Evolutionary conservation across 140 eudicot genomes (phyloP), one percentile per base, ranked within the genome.

Genomic region (Bidens hawaiensis): DNA sequence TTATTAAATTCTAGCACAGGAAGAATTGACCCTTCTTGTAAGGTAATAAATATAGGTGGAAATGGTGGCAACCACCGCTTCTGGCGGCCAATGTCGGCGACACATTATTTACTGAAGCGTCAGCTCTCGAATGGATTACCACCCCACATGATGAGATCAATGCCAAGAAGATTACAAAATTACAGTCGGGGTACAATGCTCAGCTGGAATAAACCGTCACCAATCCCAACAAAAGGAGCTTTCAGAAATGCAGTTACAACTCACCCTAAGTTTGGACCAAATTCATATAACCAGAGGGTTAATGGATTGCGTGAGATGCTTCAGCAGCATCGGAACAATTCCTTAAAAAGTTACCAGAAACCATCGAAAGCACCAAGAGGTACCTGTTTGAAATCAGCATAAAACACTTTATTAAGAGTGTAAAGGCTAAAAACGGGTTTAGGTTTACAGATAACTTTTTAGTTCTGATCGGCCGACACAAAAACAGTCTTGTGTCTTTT

Each of bases 301-400:
- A 23, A 27, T 30, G 66, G 59, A 40, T 38, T 47, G 51, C 73
- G 65, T 50, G 60, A 60, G 34, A 49, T 23, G 68, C 43, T 34
- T 63, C 64, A 42, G 13, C 74, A 76, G 58, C 60, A 58, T 63
- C 47, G 26, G 4, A 64, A 59, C 57, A 27, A 57, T 26, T 60
- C 58, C 40, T 38, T 36, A 41, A 45, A 65, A 45, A 52, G 24
- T 55, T 63, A 65, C 27, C 60, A 52, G 55, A 64, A 38, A 70
- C 50, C 71, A 21, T 41, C 62, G 18, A 51, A 26, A 57, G 75
- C 74, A 54, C 49, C 75, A 59, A 69, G 43, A 79, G 94, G 96
- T 84, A 75, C 30, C 22, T 53, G 18, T 49, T 57, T 54, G 8
- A 28, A 58, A 38, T 24, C 38, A 26, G 33, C 8, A 68, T 70